Evolutionary conservation across 148 eudicot genomes (phyloP), one percentile per base, ranked within the genome.

Genomic region (Heliosperma pusillum): DNA sequence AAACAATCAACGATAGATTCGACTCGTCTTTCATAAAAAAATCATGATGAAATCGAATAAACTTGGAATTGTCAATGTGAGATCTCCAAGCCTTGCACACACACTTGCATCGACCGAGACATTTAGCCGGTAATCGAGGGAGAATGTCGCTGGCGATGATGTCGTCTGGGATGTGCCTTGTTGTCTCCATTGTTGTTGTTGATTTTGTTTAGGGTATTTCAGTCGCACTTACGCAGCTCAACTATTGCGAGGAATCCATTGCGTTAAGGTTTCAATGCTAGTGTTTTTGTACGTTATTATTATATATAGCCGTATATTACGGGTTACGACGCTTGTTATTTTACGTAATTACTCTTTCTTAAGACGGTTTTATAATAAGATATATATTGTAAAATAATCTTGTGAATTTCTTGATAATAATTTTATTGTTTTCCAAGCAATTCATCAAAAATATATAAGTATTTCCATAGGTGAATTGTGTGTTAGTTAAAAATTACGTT

Each of bases 71-170:
- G 17, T 65, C 69, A 17, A 65, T 65, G 42, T 65, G 44, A 0
- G 42, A 29, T 17, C 10, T 29, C 44, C 69, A 65, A 1, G 20
- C n/a, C 10, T 65, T 65, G 69, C 44, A 3, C 1, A 65, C 69
- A 30, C 69, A 65, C 13, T 65, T 65, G 45, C 22, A 65, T 29
- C 42, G 36, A 4, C 69, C 69, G 17, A 65, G 16, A 33, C 21
- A 29, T 30, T 65, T 65, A 5, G 69, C 69, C 6, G 69, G 69
- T 65, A 65, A 65, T 65, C 69, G 20, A 7, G 69, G 17, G 21
- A 65, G 21, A 15, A 65, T 65, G 17, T 65, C 20, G 19, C 1
- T 65, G 44, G 42, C 21, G 69, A 65, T 30, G n/a, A 65, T 21
- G 10, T 65, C 69, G 17, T 29, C 1, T 65, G 69, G 69, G 21